Base-by-base conservation (phyloP, 345 rosid genomes). In the Raphanus raphanistrum region DNA sequence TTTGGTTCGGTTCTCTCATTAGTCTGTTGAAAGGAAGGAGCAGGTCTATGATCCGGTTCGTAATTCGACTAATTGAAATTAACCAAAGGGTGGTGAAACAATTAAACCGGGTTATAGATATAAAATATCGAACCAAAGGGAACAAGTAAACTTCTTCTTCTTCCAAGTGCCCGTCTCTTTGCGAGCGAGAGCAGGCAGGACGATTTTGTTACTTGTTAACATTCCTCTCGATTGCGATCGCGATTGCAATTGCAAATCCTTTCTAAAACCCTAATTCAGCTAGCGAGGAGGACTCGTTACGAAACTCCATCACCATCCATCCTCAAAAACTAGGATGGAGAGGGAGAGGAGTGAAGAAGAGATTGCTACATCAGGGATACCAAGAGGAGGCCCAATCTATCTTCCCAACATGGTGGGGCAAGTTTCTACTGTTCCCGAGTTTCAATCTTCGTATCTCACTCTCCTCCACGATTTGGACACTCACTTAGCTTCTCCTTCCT, bases 351-450 rank as follows among this genome's bases (percentile, higher is more conserved):
- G 11, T 33, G 82, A 72, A 61, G 81, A 72, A 48, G 35, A 36
- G 21, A 60, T 25, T 1, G 11, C 5, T 21, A 70, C 79, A 43
- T 52, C 74, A 3, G 61, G 78, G 4, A 38, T 77, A 10, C 84
- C 84, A 0, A 77, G 81, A 81, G 84, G 84, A 68, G 84, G 84
- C 1, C 84, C 84, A 0, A 70, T 81, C 50, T 77, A 68, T 81
- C 50, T 81, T 0, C 76, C 72, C 8, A 69, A 77, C 68, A 81
- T 72, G 76, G 81, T 63, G 62, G 81, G 76, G 8, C 43, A 71
- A 21, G 21, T 77, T 9, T 55, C 79, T 12, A 58, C 78, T 0
- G 15, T 73, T 2, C 69, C 79, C 5, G 76, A 77, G 3, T 77
- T 81, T 9, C 79, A 48, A 12, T 60, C 81, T 73, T 77, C 81